phyloP scores from a whole-genome alignment of 306 rosid genomes.

The Dalbergia cochinchinensis region DNA sequence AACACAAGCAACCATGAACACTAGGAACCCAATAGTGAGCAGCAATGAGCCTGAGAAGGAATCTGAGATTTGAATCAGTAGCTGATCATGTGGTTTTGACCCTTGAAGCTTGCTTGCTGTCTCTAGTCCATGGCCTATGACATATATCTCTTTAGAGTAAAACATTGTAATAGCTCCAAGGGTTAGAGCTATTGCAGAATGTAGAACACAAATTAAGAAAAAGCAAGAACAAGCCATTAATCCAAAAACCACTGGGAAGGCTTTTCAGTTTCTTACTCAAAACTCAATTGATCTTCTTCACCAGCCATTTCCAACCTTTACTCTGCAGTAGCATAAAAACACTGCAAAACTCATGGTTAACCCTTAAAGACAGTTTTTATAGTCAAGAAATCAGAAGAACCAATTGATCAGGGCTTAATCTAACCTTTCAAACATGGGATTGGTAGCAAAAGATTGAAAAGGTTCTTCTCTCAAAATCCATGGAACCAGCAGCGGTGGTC shows the following conservation, averaged over 20 bases:
- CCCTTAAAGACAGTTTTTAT: neutral
- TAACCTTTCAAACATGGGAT: constrained; percentile 2
- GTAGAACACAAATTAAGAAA: constrained; percentile 72
- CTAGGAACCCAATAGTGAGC: constrained; percentile 71
- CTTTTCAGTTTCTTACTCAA: neutral
- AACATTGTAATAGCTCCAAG: constrained; percentile 84
- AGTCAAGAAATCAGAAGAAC: constrained; percentile 1
- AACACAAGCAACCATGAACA: constrained; percentile 86
- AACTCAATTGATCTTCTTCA: constrained; percentile 20
- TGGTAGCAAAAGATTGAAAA: constrained; percentile 1
- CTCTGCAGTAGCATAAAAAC: neutral
- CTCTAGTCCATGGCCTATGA: constrained; percentile 75
- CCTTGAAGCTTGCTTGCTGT: constrained; percentile 85
- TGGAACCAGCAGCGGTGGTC: no score
- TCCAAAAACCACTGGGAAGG: constrained; percentile 2
- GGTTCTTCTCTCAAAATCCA: constrained; percentile 19
- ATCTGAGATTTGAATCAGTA: constrained; percentile 76
- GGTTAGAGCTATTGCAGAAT: constrained; percentile 73
- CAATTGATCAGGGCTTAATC: constrained; percentile 12
- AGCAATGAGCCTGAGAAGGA: constrained; percentile 89
- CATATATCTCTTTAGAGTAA: constrained; percentile 65
- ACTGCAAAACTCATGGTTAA: neutral
- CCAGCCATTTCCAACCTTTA: neutral
- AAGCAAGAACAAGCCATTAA: constrained; percentile 76
- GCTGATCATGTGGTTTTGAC: constrained; percentile 85